A percentile compares a stretch with the other conserved stretches of the same genome.
Evolutionary conservation across 768 basidiomycete species (phyloP).

Genomic region (Artomyces pyxidatus): DNA sequence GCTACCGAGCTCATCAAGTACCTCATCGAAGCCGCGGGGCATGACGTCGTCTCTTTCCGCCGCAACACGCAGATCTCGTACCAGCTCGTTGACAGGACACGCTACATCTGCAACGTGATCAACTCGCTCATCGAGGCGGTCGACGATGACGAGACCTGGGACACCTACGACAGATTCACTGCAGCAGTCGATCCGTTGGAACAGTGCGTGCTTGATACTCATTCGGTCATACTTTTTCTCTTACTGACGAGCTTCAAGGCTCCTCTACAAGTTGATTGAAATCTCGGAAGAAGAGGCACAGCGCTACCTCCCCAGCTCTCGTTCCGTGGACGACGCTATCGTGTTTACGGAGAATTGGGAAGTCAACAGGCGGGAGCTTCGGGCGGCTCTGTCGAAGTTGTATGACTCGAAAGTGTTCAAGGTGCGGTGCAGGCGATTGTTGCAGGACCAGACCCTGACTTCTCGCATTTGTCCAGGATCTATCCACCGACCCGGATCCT

Average conservation of each 20-base stretch:
- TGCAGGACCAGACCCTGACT: not conserved
- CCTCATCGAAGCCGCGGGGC: slow-evolving; percentile 10
- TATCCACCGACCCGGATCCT: not conserved
- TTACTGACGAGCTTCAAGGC: not conserved
- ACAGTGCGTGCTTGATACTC: slow-evolving; percentile 2
- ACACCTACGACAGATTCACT: slow-evolving; percentile 13
- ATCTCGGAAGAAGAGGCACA: slow-evolving; percentile 7
- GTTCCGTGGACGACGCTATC: not conserved
- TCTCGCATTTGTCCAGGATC: not conserved
- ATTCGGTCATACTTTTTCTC: not conserved
- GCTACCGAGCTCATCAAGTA: slow-evolving; percentile 15
- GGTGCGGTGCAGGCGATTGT: not conserved
- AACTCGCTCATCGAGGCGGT: slow-evolving; percentile 12
- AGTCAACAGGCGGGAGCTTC: slow-evolving; percentile 2
- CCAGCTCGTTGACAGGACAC: slow-evolving; percentile 10
- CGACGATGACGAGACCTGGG: slow-evolving; percentile 3
- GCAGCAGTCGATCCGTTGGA: slow-evolving; percentile 16
- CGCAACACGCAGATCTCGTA: slow-evolving; percentile 17
- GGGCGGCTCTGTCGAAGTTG: not conserved
- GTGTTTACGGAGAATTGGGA: slow-evolving; percentile 1
- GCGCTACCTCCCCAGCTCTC: not conserved
- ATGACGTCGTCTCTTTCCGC: slow-evolving; percentile 9
- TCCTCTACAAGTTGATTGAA: slow-evolving; percentile 4
- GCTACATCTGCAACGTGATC: slow-evolving; percentile 12
- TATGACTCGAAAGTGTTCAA: not conserved